These are phyloP conservation scores for Calendula officinalis DNA, from an alignment of 129 eudicot genomes.

Conservation along the genomic window DNA sequence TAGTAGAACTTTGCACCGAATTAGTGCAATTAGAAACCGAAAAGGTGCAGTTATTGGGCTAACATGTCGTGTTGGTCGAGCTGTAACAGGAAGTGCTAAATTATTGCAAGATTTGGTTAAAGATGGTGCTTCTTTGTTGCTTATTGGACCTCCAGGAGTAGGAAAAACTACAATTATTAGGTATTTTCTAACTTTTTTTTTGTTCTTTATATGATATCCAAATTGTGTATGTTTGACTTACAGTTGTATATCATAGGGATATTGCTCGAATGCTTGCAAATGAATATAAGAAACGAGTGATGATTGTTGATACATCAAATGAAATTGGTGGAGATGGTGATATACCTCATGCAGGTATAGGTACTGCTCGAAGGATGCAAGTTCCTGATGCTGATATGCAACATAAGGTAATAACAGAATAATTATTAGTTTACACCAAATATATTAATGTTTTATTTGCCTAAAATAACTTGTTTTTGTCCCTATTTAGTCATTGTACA, in stretches of 20 bases:
- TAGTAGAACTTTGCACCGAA: conserved; percentile 93
- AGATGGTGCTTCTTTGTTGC: conserved; percentile 87
- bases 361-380: conserved; percentile 96
- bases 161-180: conserved; percentile 96
- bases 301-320: conserved; percentile 98
- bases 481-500: background rate
- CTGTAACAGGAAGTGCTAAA: conserved; percentile 90
- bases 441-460: background rate
- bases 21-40: conserved; percentile 87
- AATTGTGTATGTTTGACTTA: background rate
- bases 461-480: background rate
- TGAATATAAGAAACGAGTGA: conserved; percentile 81
- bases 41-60: conserved; percentile 82
- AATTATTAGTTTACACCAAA: background rate
- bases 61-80: conserved; percentile 98
- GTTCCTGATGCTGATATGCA: conserved; percentile 84
- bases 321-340: conserved; percentile 99
- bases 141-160: conserved; percentile 98
- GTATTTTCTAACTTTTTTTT: conserved; percentile 39
- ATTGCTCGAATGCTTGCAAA: conserved; percentile 97
- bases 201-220: background rate
- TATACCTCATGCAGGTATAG: conserved; percentile 93
- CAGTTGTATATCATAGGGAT: conserved; percentile 53
- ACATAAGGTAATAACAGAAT: conserved; percentile 55
- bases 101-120: conserved; percentile 77